Evolutionary conservation across 129 eudicot genomes (phyloP), one percentile per base, ranked within the genome.

Genomic region (Centrapalus pauciflorus): DNA sequence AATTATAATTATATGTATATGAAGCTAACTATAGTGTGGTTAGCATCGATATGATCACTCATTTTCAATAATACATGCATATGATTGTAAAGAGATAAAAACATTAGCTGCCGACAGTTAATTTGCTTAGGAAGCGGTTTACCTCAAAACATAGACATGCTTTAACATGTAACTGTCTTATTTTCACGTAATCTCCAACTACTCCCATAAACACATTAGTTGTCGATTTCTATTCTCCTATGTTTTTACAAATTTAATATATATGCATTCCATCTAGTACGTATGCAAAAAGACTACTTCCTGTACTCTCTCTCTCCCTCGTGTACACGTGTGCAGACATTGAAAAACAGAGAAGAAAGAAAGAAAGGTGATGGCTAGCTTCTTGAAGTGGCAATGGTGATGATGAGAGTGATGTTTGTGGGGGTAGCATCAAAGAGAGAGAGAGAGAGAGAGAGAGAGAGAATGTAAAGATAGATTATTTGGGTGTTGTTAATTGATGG

Each of bases 321-420:
- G 8, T 1, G 0, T 74, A 65, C 60, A 65, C 66, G 20, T 40
- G 72, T 54, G 28, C 16, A 38, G 37, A 51, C 27, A 34, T 68
- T 38, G n/a, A 52, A 17, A 25, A 13, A 38, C 33, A 27, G 32
- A 70, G 26, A 7, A 24, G 30, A 54, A 64, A 56, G 75, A 57
- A 65, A 35, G 68, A 23, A 10, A 48, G 49, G n/a, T 12, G 79
- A 58, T 67, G 76, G 72, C 88, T 67, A 72, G 72, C 88, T 79
- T 79, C 64, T 57, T 64, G 74, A 74, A 71, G 46, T 76, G 85
- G 85, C 80, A 83, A 83, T 72, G 77, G 82, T 79, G 82, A 83
- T 79, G 71, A 79, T 76, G 88, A 79, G 9, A 26, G 82, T 70
- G 84, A 75, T 76, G 66, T 69, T 65, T 59, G 83, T 82, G 83